Evolutionary conservation across 2,329 filamentous ascomycete genomes (phyloP), one percentile per base, ranked within the genome.

Genomic region (Stachybotrys elegans): DNA sequence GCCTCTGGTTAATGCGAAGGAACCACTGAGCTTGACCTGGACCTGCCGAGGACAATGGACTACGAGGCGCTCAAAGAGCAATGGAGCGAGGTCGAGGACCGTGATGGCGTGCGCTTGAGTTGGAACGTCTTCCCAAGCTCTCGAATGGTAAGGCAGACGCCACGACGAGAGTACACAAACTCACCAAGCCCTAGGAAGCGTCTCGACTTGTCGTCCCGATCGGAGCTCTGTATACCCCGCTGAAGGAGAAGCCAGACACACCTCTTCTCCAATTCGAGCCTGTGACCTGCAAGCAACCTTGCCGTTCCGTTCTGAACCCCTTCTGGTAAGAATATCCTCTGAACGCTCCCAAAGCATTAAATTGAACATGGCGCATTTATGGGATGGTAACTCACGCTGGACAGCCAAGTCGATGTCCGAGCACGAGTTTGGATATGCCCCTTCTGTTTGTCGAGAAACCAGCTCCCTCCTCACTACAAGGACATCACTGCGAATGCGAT

Each of bases 61-160:
- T 95, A 89, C 76, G 91, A 96, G 67, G 79, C 83, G 55, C 73
- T 95, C 55, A 96, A 96, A 72, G 91, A 96, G 70, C 86, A 92
- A 72, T 96, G 91, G 91, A 89, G 85, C 60, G 90, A 96, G 66
- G 84, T 95, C 47, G 93, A 98, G 73, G 93, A 98, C 62, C 84
- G 88, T 56, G 93, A 98, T 81, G 93, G 93, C 49, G 82, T 97
- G 60, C 84, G 93, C 51, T 78, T 98, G 54, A 96, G 92, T 70
- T 98, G 93, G 93, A 98, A 98, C 66, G 94, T 94, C 49, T 95
- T 98, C 61, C 93, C 93, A 40, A 96, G 91, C 73, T 92, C 92
- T 61, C 89, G 93, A 65, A 96, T 98, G 90, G 91, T 89, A 57
- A 57, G 78, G n/a, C n/a, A n/a, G n/a, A 34, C n/a, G n/a, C n/a